phyloP scores from a whole-genome alignment of 495 filamentous ascomycete genomes.

The Trichoderma erinaceum region DNA sequence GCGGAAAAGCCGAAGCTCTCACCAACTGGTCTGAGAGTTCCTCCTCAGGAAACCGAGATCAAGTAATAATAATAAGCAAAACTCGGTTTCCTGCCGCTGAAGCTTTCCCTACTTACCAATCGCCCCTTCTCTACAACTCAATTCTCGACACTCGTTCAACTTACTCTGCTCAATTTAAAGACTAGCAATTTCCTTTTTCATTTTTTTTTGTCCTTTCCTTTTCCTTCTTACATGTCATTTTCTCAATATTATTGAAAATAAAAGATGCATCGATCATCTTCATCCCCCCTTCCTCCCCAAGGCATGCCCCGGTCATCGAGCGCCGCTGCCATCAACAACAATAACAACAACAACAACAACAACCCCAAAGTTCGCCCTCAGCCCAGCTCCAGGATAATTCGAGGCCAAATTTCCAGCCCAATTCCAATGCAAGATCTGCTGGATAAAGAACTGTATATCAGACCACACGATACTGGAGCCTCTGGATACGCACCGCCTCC shows the following conservation, averaged over 20 bases:
- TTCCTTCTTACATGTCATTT: not conserved
- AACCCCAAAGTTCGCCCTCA: not conserved
- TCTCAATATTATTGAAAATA: not conserved
- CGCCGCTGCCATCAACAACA: constrained; percentile 1
- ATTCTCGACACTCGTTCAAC: constrained; percentile 1
- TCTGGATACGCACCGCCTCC: not conserved
- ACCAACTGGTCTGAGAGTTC: not conserved
- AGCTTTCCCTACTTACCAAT: not conserved
- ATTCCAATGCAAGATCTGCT: constrained; percentile 36
- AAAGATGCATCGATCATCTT: not conserved
- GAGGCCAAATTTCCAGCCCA: constrained; percentile 48
- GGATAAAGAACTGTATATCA: constrained; percentile 44
- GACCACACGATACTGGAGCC: constrained; percentile 15
- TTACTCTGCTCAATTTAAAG: not conserved
- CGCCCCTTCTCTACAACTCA: not conserved
- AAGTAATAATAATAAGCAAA: not conserved
- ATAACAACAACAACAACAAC: not conserved
- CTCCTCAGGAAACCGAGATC: not conserved
- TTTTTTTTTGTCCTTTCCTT: not conserved
- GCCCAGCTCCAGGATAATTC: constrained; percentile 23
- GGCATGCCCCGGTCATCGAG: constrained; percentile 18
- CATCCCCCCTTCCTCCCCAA: constrained; percentile 16
- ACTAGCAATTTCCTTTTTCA: not conserved
- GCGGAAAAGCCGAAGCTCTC: not conserved
- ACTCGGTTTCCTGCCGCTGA: not conserved